Percentiles rank a stretch among this genome's conserved stretches.
Conservation (phyloP, 495 filamentous ascomycete species). For the Saxispiralis lemnorum region DNA sequence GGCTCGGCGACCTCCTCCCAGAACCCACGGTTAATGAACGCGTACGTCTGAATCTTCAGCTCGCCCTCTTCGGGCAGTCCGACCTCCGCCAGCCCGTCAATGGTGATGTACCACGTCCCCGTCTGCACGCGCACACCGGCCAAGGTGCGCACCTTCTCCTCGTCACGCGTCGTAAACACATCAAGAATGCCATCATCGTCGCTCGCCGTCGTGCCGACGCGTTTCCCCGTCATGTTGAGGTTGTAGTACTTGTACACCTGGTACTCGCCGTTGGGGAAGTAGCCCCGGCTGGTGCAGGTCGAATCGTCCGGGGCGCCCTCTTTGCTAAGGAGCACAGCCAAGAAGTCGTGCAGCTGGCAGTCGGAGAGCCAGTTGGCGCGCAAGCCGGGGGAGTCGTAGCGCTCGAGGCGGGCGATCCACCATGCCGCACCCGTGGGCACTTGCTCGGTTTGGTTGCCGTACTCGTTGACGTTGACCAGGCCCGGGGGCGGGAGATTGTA, state of each 20-base stretch:
- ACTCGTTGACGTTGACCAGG: constrained; percentile 30
- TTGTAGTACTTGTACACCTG: constrained; percentile 32
- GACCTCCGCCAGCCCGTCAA: constrained; percentile 18
- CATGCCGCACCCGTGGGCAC: constrained; percentile 25
- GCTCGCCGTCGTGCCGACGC: constrained; percentile 20
- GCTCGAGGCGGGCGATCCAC: constrained; percentile 27
- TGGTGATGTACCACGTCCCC: constrained; percentile 23
- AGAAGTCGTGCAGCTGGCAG: constrained; percentile 24
- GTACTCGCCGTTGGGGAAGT: constrained; percentile 23
- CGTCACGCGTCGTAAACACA: constrained; percentile 20
- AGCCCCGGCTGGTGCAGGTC: constrained; percentile 17
- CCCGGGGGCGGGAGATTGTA: constrained; percentile 15
- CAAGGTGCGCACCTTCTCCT: constrained; percentile 21
- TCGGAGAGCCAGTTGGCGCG: constrained; percentile 27
- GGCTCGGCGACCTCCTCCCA: constrained; percentile 22
- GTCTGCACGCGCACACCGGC: constrained; percentile 19
- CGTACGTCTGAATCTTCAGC: constrained; percentile 23
- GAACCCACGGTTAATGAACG: constrained; percentile 13
- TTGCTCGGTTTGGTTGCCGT: constrained; percentile 24
- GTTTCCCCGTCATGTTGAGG: constrained; percentile 25
- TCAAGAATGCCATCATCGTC: constrained; percentile 22
- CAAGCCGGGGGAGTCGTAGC: constrained; percentile 24
- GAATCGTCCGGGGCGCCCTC: constrained; percentile 15
- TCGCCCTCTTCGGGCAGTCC: constrained; percentile 21
- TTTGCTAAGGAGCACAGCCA: constrained; percentile 23